Evolutionary conservation across 2,329 filamentous ascomycete genomes (phyloP), one percentile per base, ranked within the genome.

Genomic region (Phyllosticta citriasiana): DNA sequence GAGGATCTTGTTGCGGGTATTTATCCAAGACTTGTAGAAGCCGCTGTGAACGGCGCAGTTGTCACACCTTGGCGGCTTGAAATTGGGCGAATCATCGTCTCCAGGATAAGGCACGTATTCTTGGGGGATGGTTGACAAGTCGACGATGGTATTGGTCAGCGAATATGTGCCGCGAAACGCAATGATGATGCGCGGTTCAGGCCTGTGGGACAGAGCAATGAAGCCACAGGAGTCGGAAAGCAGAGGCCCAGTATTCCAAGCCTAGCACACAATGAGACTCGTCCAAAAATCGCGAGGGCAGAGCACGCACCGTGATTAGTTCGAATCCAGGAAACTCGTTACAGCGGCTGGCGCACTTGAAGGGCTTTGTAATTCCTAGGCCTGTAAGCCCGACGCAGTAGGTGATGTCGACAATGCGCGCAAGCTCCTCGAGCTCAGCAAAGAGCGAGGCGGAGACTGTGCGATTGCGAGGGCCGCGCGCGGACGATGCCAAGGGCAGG

Each of bases 111-210:
- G 92, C 1, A 91, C 83, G 70, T 97, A 99, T 72, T 89, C 84
- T 73, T 97, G 93, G 12, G 91, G 92, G 2, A 93, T 80, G 1
- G 91, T 95, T 65, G 89, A 91, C 60, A 99, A 80, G 75, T 99
- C 94, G 57, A 91, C 82, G 64, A 99, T 87, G 12, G 92, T 92
- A 72, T 97, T 96, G 59, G 91, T 83, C 68, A 99, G 82, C 66
- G 91, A 96, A 75, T 97, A 97, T 14, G 94, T 97, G 25, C 94
- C 94, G 55, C 94, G 86, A 69, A 97, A 97, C 8, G 91, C 92
- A 47, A 97, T 83, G 54, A 97, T 79, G 61, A 99, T 88, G 62
- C 86, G 81, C 54, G 81, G 80, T 22, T 76, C 72, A 2, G 82
- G 82, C 3, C 76, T 66, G 70, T 95, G 88, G 64, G 94, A 92